Percentiles rank a stretch among this genome's conserved stretches.
phyloP scores from a whole-genome alignment of 1,284 basidiomycete species.

The Cryptococcus floricola region DNA sequence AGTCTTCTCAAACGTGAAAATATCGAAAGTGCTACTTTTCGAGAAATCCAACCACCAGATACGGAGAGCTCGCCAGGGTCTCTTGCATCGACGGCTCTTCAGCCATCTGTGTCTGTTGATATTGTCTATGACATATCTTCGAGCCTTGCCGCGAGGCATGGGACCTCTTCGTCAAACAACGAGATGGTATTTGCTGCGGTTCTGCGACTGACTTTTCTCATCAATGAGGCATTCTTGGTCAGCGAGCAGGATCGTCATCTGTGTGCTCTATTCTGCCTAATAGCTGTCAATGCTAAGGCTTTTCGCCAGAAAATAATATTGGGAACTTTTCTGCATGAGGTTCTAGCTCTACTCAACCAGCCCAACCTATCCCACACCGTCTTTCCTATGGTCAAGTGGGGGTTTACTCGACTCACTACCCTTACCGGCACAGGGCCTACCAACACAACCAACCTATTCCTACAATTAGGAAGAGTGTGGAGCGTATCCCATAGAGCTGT shows the following conservation, averaged over 20 bases:
- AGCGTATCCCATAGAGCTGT: background rate
- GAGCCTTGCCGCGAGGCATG: conserved; percentile 4
- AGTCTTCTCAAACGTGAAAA: no score
- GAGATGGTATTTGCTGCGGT: conserved; percentile 71
- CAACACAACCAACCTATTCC: conserved; percentile 22
- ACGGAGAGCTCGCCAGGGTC: no score
- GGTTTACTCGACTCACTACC: conserved; percentile 50
- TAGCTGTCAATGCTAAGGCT: conserved; percentile 27
- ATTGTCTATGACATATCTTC: conserved; percentile 10
- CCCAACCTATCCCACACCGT: conserved; percentile 65
- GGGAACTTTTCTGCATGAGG: conserved; percentile 63
- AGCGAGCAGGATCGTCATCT: conserved; percentile 79
- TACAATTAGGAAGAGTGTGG: conserved; percentile 24
- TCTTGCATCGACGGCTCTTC: background rate
- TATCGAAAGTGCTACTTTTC: no score
- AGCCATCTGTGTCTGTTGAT: conserved; percentile 4
- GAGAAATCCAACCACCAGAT: no score
- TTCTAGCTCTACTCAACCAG: conserved; percentile 63
- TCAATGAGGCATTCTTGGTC: conserved; percentile 69
- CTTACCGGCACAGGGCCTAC: background rate
- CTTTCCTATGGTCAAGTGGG: conserved; percentile 73
- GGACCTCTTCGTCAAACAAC: conserved; percentile 1
- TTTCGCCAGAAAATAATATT: conserved; percentile 62
- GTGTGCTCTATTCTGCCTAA: conserved; percentile 55
- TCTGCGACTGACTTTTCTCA: conserved; percentile 65